Base-by-base conservation (phyloP, 441 rosid genomes). In the Lepidium campestre region DNA sequence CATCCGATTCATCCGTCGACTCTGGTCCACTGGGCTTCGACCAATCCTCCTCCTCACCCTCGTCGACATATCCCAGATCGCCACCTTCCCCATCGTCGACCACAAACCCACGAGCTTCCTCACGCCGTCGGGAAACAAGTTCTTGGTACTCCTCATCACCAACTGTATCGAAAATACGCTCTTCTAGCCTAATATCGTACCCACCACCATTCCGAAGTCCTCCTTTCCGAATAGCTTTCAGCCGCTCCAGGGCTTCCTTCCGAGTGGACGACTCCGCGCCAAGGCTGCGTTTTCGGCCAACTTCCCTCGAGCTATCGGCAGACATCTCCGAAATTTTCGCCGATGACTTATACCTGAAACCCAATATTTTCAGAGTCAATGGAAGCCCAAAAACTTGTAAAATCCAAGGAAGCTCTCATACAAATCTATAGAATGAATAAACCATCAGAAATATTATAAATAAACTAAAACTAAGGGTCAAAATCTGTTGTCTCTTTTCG, bases 21-120 rank as follows among this genome's bases (percentile, higher is more conserved):
- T 60, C 78, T 61, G 82, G 78, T 23, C 84, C 58, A 5, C 83
- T 84, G 4, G 90, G 76, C n/a, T 61, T 76, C 19, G 88, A 71
- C 93, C 95, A 93, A 52, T 93, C 99, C 81, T 91, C 99, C 60
- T 93, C 99, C 36, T 85, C 85, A 5, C 96, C 99, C 36, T 86
- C 90, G 64, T 91, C 96, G 32, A 75, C 75, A 31, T 93, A 93
- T 7, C 99, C 99, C 1, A 89, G 78, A 45, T 82, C 93, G 34
- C 88, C 87, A 45, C 80, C 93, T 35, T 83, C 97, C 5, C 81
- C 86, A 47, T 93, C 97, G 23, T 86, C 85, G 20, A 86, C 90
- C n/a, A 93, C 87, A 67, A 93, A 91, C 10, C 84, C 84, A 29
- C 76, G 85, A 18, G 80, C 90, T 74, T 91, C 97, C 67, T 87